These are phyloP conservation scores for Alternaria sp. DNA, from an alignment of 2,329 filamentous ascomycete species.

Conservation along the genomic window DNA sequence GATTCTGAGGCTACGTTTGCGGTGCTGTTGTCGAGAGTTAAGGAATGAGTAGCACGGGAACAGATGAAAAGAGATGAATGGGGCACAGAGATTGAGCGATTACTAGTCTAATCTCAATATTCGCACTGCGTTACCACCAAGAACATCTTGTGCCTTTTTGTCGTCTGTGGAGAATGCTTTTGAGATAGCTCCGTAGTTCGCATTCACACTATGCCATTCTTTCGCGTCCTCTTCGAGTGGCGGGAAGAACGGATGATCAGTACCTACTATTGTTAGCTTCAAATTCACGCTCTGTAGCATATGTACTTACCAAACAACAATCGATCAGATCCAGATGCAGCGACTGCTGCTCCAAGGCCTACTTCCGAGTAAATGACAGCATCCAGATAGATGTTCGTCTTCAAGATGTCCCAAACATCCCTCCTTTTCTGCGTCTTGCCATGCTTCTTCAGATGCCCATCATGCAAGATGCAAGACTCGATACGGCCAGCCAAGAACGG, in stretches of 20 bases:
- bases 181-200: constrained; percentile 66
- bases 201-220: constrained; percentile 75
- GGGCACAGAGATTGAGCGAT: neutral
- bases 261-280: constrained; percentile 62
- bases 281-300: neutral
- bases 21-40: neutral
- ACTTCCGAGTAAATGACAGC: constrained; percentile 84
- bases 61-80: neutral
- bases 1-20: constrained; percentile 1
- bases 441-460: constrained; percentile 74
- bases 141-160: constrained; percentile 60
- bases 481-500: constrained; percentile 89
- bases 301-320: constrained; percentile 72
- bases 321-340: constrained; percentile 72
- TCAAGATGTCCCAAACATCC: constrained; percentile 70
- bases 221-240: constrained; percentile 70
- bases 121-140: constrained; percentile 68
- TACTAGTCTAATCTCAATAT: constrained; percentile 54
- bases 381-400: constrained; percentile 85
- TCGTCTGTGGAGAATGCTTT: constrained; percentile 59
- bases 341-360: constrained; percentile 74
- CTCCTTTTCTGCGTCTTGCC: constrained; percentile 67
- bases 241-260: constrained; percentile 87
- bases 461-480: constrained; percentile 86
- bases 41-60: neutral